A percentile compares a stretch with the other conserved stretches of the same genome.
Evolutionary conservation across 768 basidiomycete genomes (phyloP).

Genomic region (Phylloporus sp.): DNA sequence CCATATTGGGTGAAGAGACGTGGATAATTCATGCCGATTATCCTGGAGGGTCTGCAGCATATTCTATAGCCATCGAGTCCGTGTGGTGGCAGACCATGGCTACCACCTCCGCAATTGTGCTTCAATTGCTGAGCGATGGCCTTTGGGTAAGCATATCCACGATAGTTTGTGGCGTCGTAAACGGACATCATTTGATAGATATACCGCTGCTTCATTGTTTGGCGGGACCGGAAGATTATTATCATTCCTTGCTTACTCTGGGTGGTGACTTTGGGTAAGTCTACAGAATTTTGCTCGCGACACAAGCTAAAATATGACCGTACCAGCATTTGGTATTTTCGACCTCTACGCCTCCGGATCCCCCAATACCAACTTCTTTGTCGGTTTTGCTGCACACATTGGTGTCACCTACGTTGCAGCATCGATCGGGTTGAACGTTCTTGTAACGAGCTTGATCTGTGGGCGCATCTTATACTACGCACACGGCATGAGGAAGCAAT

Average conservation of each 20-base stretch:
- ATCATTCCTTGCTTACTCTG: constrained; percentile 12
- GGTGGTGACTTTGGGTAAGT: constrained; percentile 1
- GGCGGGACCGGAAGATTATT: constrained; percentile 14
- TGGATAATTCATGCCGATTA: constrained; percentile 32
- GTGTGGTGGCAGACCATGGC: constrained; percentile 27
- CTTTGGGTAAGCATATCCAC: constrained; percentile 27
- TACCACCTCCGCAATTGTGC: constrained; percentile 21
- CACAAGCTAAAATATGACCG: neutral
- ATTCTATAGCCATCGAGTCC: constrained; percentile 21
- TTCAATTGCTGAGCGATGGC: constrained; percentile 31
- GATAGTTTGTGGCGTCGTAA: neutral
- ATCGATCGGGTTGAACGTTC: constrained; percentile 1
- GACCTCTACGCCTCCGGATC: constrained; percentile 1
- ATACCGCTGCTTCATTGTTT: constrained; percentile 34
- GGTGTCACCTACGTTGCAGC: constrained; percentile 8
- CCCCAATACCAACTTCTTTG: constrained; percentile 2
- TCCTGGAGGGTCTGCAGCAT: constrained; percentile 32
- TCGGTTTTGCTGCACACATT: constrained; percentile 5
- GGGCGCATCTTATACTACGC: constrained; percentile 9
- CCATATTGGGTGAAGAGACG: constrained; percentile 24
- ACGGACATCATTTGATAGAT: constrained; percentile 18
- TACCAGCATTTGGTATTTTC: constrained; percentile 6
- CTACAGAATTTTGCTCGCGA: neutral
- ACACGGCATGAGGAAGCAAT: neutral
- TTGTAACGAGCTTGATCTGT: constrained; percentile 9